Percentiles rank a stretch among this genome's conserved stretches.
These are phyloP conservation scores for Tetrahymena malaccensis DNA, from an alignment of 73 alveolate genomes.

Conservation along the genomic window DNA sequence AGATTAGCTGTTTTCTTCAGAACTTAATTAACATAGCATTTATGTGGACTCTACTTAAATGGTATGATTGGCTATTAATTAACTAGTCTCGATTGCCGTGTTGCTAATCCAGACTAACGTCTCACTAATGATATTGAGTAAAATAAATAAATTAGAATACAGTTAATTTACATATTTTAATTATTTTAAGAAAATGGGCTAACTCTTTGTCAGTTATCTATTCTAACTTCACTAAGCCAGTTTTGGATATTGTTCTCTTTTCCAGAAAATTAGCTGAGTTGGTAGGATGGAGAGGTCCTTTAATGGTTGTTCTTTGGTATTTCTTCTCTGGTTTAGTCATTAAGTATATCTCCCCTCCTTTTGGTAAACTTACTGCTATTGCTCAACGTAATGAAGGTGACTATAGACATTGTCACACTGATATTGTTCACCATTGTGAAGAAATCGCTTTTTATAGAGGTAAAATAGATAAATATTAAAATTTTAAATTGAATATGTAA, in stretches of 20 bases:
- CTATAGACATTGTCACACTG: slow-evolving; percentile 69
- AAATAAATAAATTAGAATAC: not conserved
- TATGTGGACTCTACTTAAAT: slow-evolving; percentile 61
- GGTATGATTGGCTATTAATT: slow-evolving; percentile 74
- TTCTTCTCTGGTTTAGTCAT: slow-evolving; percentile 68
- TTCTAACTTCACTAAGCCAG: slow-evolving; percentile 77
- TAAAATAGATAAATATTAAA: not conserved
- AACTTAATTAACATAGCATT: slow-evolving; percentile 58
- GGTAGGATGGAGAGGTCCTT: slow-evolving; percentile 87
- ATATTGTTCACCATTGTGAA: slow-evolving; percentile 70
- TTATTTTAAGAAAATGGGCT: slow-evolving; percentile 53
- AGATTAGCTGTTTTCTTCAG: slow-evolving; percentile 69
- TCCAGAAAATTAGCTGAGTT: slow-evolving; percentile 72
- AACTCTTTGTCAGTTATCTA: slow-evolving; percentile 58
- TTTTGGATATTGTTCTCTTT: slow-evolving; percentile 74
- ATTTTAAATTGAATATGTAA: not conserved
- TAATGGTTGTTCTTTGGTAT: slow-evolving; percentile 70
- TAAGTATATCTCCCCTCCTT: slow-evolving; percentile 76
- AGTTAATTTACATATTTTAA: not conserved
- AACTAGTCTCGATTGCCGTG: slow-evolving; percentile 67
- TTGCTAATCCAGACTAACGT: slow-evolving; percentile 76
- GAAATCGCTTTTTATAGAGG: slow-evolving; percentile 87
- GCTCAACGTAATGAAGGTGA: slow-evolving; percentile 82
- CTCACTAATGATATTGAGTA: slow-evolving; percentile 76
- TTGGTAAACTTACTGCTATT: slow-evolving; percentile 72